These are phyloP conservation scores for Oryza nivara DNA, from an alignment of 176 grass and related monocot genomes.

Conservation along the genomic window DNA sequence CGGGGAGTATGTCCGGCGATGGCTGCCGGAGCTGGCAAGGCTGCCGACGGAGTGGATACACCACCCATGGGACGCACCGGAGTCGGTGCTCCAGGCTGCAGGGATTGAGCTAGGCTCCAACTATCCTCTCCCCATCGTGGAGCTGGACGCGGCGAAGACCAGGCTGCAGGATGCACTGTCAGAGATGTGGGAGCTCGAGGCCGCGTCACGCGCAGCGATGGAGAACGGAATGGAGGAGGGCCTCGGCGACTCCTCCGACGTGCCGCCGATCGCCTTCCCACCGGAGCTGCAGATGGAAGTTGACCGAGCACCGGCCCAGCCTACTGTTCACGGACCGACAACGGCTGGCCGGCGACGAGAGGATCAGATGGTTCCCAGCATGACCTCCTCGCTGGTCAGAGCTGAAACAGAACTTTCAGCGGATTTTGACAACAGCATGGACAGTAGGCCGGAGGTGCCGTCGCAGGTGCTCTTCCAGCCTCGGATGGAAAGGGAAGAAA, in stretches of 20 bases:
- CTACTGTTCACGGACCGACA: constrained; percentile 29
- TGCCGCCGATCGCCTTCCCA: constrained; percentile 64
- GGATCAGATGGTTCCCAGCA: constrained; percentile 96
- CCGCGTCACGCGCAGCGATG: constrained; percentile 69
- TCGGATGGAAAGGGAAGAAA: constrained; percentile 45
- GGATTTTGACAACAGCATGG: constrained; percentile 57
- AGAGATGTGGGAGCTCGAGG: constrained; percentile 93
- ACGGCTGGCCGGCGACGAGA: constrained; percentile 45
- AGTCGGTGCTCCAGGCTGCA: constrained; percentile 84
- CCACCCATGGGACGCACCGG: constrained; percentile 94
- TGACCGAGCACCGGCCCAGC: constrained; percentile 45
- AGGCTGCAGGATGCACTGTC: constrained; percentile 79
- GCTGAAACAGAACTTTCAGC: constrained; percentile 68
- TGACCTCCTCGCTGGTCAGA: constrained; percentile 84
- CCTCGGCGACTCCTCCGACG: constrained; percentile 87
- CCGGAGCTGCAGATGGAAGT: constrained; percentile 82
- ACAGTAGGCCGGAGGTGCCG: constrained; percentile 73
- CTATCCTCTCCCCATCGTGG: constrained; percentile 83
- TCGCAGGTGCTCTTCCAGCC: constrained; percentile 48
- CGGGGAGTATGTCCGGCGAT: constrained; percentile 92
- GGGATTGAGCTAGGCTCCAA: constrained; percentile 96
- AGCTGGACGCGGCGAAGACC: constrained; percentile 74
- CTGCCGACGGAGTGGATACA: constrained; percentile 98
- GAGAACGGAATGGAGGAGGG: constrained; percentile 98
- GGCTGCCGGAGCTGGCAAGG: constrained; percentile 92